These are phyloP conservation scores for Pyrenophora graminea DNA, from an alignment of 2,329 filamentous ascomycete genomes.

Conservation along the genomic window DNA sequence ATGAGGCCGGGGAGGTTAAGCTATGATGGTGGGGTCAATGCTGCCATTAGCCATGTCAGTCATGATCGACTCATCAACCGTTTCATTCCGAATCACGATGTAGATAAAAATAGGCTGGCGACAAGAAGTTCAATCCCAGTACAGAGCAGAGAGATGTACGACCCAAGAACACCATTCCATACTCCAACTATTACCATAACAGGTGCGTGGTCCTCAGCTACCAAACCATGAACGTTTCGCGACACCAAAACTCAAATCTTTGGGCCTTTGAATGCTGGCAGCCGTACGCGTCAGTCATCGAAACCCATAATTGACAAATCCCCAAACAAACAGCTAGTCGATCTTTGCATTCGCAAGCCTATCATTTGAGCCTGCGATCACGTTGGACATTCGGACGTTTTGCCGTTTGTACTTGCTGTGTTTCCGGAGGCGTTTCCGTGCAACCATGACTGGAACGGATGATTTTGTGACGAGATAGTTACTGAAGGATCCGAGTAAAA, in stretches of 20 bases:
- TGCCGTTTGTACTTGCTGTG: constrained; percentile 79
- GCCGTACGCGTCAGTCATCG: constrained; percentile 19
- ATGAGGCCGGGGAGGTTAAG: constrained; percentile 8
- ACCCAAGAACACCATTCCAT: constrained; percentile 25
- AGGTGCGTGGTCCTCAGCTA: constrained; percentile 22
- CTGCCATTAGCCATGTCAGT: constrained; percentile 6
- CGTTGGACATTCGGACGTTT: constrained; percentile 76
- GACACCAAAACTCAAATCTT: constrained; percentile 24
- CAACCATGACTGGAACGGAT: constrained; percentile 97
- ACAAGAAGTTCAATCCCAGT: constrained; percentile 17
- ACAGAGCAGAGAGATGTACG: constrained; percentile 15
- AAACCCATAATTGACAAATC: constrained; percentile 41
- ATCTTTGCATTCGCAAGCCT: constrained; percentile 74
- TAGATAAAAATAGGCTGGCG: constrained; percentile 17
- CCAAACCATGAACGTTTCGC: constrained; percentile 44
- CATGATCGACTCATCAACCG: constrained; percentile 22
- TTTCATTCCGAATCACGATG: constrained; percentile 21
- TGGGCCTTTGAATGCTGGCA: constrained; percentile 8
- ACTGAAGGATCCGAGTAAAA: constrained; percentile 92
- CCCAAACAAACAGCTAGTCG: constrained; percentile 56
- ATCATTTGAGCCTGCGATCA: constrained; percentile 71
- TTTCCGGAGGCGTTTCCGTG: constrained; percentile 84
- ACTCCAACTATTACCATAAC: constrained; percentile 25
- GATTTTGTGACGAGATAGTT: constrained; percentile 98
- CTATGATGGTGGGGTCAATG: background rate